Evolutionary conservation across 352 stramenopile genomes (phyloP), one percentile per base, ranked within the genome.

Genomic region (Phytophthora cryptogea): DNA sequence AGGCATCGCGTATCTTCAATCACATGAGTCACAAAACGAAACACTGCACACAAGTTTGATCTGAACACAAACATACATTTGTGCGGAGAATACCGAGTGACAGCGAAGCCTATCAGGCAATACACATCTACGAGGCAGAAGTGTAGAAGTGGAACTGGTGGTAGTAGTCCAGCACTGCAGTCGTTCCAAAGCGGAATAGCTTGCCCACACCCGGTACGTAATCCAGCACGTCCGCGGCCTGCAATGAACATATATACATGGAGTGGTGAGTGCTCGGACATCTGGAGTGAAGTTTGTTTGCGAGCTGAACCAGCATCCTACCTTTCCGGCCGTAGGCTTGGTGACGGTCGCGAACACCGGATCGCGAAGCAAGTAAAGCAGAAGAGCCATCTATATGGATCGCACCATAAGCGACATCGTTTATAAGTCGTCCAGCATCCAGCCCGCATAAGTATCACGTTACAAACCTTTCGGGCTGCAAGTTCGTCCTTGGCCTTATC

Each of bases 71-170:
- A 20, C 32, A 42, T 16, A 42, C 32, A 45, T 16, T 43, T 43
- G 48, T n/a, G 28, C 8, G 10, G 20, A 48, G 36, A 23, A 52
- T 45, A 52, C 51, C 42, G 61, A 59, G 49, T 14, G 41, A 41
- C 13, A 52, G 17, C 36, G 27, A 36, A 28, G 36, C 45, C 46
- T 35, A 42, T 43, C 23, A 40, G 28, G 20, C 36, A 51, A 63
- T 8, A 56, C 7, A 48, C 8, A 53, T 60, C 65, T 94, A 95
- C 67, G 86, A 95, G 10, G 79, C 86, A 40, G 86, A 92, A 27
- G 81, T 93, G 77, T 95, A 95, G 59, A 95, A 95, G 70, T 95
- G 71, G 63, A 88, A 90, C 48, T 90, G 83, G 74, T 93, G 82
- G 70, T 93, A 93, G 76, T 95, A 93, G 59, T 89, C 74, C 59